Percentiles rank a stretch among this genome's conserved stretches.
These are phyloP conservation scores for Vanilla planifolia DNA, from an alignment of 106 monocot genomes.

Conservation along the genomic window DNA sequence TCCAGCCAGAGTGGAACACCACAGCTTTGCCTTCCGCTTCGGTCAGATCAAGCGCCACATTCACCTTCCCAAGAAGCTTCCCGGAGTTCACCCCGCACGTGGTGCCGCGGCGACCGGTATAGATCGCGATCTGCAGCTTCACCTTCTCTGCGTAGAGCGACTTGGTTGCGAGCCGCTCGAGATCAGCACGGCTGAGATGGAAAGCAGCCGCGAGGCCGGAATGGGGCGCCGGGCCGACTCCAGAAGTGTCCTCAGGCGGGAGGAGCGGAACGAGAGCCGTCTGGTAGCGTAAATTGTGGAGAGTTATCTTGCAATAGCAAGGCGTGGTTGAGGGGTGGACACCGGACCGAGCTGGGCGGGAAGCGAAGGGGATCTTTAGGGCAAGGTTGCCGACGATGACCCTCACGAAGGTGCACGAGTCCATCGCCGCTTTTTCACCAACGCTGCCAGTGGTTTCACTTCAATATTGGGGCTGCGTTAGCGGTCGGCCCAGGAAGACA, in stretches of 20 bases:
- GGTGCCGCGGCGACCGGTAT: slow-evolving; percentile 66
- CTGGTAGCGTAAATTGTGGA: slow-evolving; percentile 45
- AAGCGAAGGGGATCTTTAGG: slow-evolving; percentile 62
- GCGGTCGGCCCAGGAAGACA: no score
- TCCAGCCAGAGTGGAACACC: slow-evolving; percentile 60
- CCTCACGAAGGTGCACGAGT: slow-evolving; percentile 86
- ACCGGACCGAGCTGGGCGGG: slow-evolving; percentile 61
- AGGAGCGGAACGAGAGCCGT: slow-evolving; percentile 41
- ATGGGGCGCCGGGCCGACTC: slow-evolving; percentile 10
- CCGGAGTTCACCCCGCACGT: slow-evolving; percentile 85
- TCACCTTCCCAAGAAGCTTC: slow-evolving; percentile 64
- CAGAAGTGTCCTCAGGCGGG: slow-evolving; percentile 17
- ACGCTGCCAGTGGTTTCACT: no score
- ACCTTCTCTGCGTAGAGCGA: slow-evolving; percentile 24
- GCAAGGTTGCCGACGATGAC: slow-evolving; percentile 84
- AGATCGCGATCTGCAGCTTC: slow-evolving; percentile 53
- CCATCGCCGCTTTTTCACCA: no score
- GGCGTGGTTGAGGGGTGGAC: slow-evolving; percentile 81
- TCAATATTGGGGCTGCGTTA: no score
- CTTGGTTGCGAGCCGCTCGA: slow-evolving; percentile 38
- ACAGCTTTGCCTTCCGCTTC: slow-evolving; percentile 32
- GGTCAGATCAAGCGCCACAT: slow-evolving; percentile 53
- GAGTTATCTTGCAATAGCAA: slow-evolving; percentile 76
- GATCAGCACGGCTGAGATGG: slow-evolving; percentile 42
- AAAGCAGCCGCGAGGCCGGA: slow-evolving; percentile 51